phyloP scores from a whole-genome alignment of 1,139 yeast genomes.

The Geotrichum bryndzae region DNA sequence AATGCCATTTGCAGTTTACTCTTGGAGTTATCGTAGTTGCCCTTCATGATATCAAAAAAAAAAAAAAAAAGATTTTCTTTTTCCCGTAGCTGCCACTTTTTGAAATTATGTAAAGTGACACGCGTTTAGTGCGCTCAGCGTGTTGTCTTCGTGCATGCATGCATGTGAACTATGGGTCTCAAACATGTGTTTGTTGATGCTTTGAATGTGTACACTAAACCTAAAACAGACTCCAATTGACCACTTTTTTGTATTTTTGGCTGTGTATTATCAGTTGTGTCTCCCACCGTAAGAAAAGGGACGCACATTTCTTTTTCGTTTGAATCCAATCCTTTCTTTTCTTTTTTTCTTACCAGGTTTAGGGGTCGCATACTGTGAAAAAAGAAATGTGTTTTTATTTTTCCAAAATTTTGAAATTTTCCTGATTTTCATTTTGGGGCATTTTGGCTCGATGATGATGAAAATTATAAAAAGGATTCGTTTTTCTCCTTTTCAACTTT shows the following conservation, averaged over 20 bases:
- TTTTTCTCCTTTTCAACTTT: conserved; percentile 2
- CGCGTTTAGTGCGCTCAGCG: neutral
- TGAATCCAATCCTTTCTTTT: neutral
- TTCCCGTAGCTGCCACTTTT: neutral
- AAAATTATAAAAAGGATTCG: conserved; percentile 1
- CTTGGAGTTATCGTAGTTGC: conserved; percentile 21
- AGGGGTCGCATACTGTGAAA: neutral
- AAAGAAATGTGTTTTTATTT: neutral
- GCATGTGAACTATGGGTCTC: conserved; percentile 4
- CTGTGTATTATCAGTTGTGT: too few species aligned
- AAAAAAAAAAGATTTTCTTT: neutral
- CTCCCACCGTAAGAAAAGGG: too few species aligned
- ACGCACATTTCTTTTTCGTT: neutral
- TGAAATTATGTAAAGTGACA: neutral
- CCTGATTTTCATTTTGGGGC: neutral
- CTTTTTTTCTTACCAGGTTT: neutral
- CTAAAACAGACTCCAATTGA: neutral
- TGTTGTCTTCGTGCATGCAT: neutral
- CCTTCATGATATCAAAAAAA: conserved; percentile 45
- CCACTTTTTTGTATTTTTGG: too few species aligned
- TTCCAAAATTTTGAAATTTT: neutral
- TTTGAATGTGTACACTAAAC: neutral
- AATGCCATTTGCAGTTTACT: conserved; percentile 33
- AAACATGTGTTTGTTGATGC: conserved; percentile 3
- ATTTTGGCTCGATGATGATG: neutral